Percentiles rank a stretch among this genome's conserved stretches.
phyloP scores from a whole-genome alignment of 306 rosid species.

The Fragaria iinumae region DNA sequence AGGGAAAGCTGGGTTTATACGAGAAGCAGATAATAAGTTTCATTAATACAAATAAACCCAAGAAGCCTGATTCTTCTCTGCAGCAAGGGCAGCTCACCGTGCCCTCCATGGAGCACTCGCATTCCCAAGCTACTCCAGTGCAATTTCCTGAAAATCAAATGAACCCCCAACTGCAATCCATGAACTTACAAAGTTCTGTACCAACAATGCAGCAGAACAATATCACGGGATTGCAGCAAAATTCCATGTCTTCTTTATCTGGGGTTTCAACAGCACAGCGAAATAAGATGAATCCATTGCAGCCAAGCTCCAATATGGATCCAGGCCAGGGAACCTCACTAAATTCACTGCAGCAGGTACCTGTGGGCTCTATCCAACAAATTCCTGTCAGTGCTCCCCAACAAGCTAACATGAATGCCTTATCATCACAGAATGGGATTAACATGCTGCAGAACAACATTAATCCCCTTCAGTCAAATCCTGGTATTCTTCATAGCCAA shows the following conservation, averaged over 20 bases:
- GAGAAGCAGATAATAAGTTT: conserved; percentile 54
- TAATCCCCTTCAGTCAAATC: conserved; percentile 49
- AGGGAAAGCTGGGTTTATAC: conserved; percentile 41
- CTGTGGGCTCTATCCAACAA: conserved; percentile 63
- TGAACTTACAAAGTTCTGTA: conserved; percentile 52
- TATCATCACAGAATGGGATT: conserved; percentile 61
- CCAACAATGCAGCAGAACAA: conserved; percentile 55
- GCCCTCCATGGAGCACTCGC: conserved; percentile 52
- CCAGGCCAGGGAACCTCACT: conserved; percentile 64
- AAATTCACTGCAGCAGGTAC: conserved; percentile 58
- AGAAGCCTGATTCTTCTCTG: conserved; percentile 37
- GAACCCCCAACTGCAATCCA: conserved; percentile 62
- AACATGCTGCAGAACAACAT: conserved; percentile 57
- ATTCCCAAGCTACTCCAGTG: conserved; percentile 49
- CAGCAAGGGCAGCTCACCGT: conserved; percentile 68
- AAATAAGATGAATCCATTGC: conserved; percentile 56
- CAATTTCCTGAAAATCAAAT: conserved; percentile 75
- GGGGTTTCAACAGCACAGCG: conserved; percentile 51
- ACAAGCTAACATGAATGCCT: conserved; percentile 47
- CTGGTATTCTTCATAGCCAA: conserved; percentile 61
- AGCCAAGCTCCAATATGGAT: conserved; percentile 57
- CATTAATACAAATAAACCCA: conserved; percentile 41
- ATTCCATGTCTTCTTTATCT: conserved; percentile 48
- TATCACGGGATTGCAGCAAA: conserved; percentile 59
- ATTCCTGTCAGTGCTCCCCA: conserved; percentile 58